These are phyloP conservation scores for Hygrophoropsis aurantiaca DNA, from an alignment of 768 basidiomycete species.

Conservation along the genomic window DNA sequence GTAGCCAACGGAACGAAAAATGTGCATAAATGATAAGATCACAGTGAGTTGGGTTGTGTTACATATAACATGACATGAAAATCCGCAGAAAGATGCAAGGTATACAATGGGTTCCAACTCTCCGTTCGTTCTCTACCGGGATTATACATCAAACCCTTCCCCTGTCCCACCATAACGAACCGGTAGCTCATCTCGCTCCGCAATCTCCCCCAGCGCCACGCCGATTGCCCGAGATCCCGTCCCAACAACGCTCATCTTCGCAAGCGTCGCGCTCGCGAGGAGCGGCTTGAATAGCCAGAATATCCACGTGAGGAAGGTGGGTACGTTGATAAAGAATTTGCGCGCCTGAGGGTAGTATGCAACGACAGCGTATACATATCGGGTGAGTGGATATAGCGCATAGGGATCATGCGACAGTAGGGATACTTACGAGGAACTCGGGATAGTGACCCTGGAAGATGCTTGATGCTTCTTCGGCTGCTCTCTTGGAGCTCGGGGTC, in stretches of 20 bases:
- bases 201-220: conserved; percentile 56
- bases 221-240: conserved; percentile 56
- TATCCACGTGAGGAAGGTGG: conserved; percentile 73
- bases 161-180: conserved; percentile 70
- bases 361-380: not conserved
- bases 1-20: too few species aligned
- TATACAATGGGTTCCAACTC: too few species aligned
- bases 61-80: too few species aligned
- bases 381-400: not conserved
- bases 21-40: too few species aligned
- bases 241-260: conserved; percentile 81
- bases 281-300: conserved; percentile 84
- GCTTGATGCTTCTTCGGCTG: conserved; percentile 69
- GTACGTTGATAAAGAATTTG: conserved; percentile 85
- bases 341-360: conserved; percentile 42
- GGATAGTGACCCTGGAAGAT: conserved; percentile 81
- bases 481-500: conserved; percentile 73
- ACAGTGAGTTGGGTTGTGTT: too few species aligned
- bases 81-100: too few species aligned
- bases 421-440: conserved; percentile 61
- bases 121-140: too few species aligned
- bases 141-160: conserved; percentile 45
- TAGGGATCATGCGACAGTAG: not conserved
- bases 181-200: conserved; percentile 61
- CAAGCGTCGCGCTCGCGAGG: conserved; percentile 68